Base-by-base conservation (phyloP, 805 yeast species). In the Maudiozyma serrabonitensis region DNA sequence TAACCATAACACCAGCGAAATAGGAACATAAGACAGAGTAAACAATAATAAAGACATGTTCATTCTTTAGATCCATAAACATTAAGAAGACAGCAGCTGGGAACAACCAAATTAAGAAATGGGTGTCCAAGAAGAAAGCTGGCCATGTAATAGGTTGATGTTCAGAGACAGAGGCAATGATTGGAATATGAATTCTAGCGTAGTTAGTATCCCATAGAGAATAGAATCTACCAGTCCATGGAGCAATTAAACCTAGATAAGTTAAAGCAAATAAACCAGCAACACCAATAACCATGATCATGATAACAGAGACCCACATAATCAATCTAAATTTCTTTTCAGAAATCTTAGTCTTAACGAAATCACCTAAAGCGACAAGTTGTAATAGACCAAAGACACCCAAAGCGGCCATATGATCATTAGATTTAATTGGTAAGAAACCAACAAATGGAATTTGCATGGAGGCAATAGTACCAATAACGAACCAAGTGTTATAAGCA, bases 81-180 rank as follows among this genome's bases (percentile, higher is more conserved):
- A 91, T 76, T 56, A 93, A 69, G 71, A 86, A 93, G 46, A 95
- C 84, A 55, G 99, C 99, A 6, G 90, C 97, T 47, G 99, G 99
- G 87, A 93, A 93, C 58, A 93, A 75, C 99, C 99, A 95, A 61
- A 91, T 87, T 69, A 93, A 75, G 75, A 91, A 79, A 61, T 82
- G 87, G 46, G 93, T 83, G 68, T 93, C 99, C 66, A 91, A 87
- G 78, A 88, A 93, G 68, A 93, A 95, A 12, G 97, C 81, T 11
- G 98, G 95, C 99, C 99, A 93, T 4, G 99, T 96, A n/a, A 98
- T 91, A 52, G 99, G 99, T 75, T 93, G 99, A 74, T 93, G 99
- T 73, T 93, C 99, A 13, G 96, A 87, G 38, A 93, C 99, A 3
- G 97, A 90, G 1, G 99, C 99, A 69, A 93, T 93, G 64, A 93